phyloP scores from a whole-genome alignment of 345 rosid genomes.

The Ceriops tagal region DNA sequence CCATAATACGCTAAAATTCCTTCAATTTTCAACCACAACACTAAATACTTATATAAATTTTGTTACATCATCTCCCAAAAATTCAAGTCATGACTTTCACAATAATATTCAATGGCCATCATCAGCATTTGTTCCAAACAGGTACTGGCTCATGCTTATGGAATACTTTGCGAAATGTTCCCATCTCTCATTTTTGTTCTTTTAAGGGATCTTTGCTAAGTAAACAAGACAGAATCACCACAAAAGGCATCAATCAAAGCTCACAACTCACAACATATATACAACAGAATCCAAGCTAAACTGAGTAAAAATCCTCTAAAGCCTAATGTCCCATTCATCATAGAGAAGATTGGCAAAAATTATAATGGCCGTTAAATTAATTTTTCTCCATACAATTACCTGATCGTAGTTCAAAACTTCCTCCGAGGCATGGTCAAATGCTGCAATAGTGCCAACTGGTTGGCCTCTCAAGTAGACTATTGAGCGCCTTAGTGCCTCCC shows the following conservation, averaged over 20 bases:
- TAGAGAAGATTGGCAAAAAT: neutral
- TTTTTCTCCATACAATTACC: constrained; percentile 36
- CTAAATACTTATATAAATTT: neutral
- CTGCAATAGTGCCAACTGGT: constrained; percentile 90
- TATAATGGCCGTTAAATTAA: neutral
- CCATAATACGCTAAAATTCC: neutral
- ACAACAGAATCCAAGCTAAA: neutral
- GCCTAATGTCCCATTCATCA: neutral
- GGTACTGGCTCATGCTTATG: neutral
- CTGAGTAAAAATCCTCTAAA: neutral
- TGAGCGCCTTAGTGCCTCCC: constrained; percentile 86
- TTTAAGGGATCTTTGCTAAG: neutral
- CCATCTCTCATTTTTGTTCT: neutral
- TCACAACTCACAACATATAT: neutral
- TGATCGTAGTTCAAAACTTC: constrained; percentile 97
- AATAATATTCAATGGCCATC: neutral
- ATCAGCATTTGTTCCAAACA: neutral
- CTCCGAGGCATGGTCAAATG: constrained; percentile 88
- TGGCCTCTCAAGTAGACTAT: constrained; percentile 74
- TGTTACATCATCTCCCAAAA: neutral
- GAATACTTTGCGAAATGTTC: neutral
- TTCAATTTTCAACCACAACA: neutral
- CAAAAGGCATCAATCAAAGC: too few species aligned
- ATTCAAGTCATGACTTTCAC: neutral
- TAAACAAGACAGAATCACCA: neutral